Percentiles rank a stretch among this genome's conserved stretches.
Evolutionary conservation across 2,329 filamentous ascomycete genomes (phyloP).

Genomic region (Aspergillus tubingensis): DNA sequence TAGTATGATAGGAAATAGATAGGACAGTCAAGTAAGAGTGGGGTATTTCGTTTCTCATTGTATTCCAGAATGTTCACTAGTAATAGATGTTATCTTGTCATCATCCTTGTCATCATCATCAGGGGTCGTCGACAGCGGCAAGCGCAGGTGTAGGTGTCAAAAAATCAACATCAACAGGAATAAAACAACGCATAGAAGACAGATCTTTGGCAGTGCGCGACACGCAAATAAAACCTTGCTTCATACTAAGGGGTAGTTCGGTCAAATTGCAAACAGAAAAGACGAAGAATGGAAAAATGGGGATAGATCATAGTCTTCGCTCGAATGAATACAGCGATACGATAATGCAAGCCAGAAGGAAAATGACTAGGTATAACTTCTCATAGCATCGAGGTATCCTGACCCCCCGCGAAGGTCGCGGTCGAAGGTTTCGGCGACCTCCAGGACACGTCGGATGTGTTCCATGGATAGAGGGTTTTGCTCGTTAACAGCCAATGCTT

Average conservation of each 20-base stretch:
- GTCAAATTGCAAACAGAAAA: too few relatives aligned
- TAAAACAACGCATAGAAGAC: too few relatives aligned
- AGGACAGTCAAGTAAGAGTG: background rate
- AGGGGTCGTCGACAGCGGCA: background rate
- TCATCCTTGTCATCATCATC: background rate
- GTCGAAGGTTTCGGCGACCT: slow-evolving; percentile 80
- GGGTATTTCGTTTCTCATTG: background rate
- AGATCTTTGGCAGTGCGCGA: too few relatives aligned
- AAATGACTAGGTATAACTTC: slow-evolving; percentile 61
- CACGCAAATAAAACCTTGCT: too few relatives aligned
- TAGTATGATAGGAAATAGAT: too few relatives aligned
- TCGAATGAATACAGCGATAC: background rate
- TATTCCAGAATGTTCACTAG: background rate
- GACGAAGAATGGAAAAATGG: too few relatives aligned
- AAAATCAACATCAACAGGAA: too few relatives aligned
- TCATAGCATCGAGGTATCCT: slow-evolving; percentile 81
- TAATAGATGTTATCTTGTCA: background rate
- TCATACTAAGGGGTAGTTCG: too few relatives aligned
- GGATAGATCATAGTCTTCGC: background rate
- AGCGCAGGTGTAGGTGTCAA: too few relatives aligned
- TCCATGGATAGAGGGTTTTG: slow-evolving; percentile 70
- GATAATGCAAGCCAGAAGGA: background rate
- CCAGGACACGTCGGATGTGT: slow-evolving; percentile 80
- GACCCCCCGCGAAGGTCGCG: slow-evolving; percentile 77
- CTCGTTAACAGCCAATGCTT: slow-evolving; percentile 78